phyloP scores from a whole-genome alignment of 345 rosid species.

The Cardamine chenopodiifolia region DNA sequence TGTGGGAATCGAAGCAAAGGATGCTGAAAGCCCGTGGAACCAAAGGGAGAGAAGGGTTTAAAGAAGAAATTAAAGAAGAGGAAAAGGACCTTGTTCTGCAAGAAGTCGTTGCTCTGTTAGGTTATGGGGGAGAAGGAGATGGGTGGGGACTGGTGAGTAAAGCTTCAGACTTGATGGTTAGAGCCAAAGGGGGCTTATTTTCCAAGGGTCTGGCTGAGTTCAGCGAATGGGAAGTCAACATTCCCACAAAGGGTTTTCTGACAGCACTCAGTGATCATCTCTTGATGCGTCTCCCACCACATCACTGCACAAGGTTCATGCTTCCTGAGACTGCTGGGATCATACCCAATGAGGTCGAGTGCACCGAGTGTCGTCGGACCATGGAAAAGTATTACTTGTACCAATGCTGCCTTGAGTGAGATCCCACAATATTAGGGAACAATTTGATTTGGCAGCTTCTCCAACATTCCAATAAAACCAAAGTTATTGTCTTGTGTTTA shows the following conservation, averaged over 20 bases:
- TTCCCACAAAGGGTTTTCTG: conserved; percentile 47
- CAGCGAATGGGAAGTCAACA: conserved; percentile 46
- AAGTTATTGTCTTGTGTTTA: conserved; percentile 26
- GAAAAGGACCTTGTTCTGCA: conserved; percentile 58
- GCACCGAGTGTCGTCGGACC: conserved; percentile 58
- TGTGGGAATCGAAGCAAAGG: conserved; percentile 73
- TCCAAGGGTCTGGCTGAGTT: conserved; percentile 42
- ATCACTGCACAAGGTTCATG: conserved; percentile 59
- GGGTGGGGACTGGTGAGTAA: conserved; percentile 65
- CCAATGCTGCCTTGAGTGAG: conserved; percentile 58
- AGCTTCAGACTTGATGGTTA: conserved; percentile 53
- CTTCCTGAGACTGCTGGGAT: conserved; percentile 57
- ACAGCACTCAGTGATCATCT: conserved; percentile 55
- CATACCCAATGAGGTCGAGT: conserved; percentile 57
- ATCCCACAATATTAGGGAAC: neutral
- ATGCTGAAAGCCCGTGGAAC: conserved; percentile 34
- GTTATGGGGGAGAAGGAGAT: conserved; percentile 58
- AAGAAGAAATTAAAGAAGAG: conserved; percentile 27
- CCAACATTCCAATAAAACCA: conserved; percentile 15
- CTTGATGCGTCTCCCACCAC: conserved; percentile 48
- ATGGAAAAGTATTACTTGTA: conserved; percentile 70
- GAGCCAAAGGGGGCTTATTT: conserved; percentile 52
- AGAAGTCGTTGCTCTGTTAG: conserved; percentile 58
- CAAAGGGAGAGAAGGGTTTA: conserved; percentile 36
- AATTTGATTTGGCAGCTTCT: conserved; percentile 8